phyloP scores from a whole-genome alignment of 805 yeast species.

The Cyberlindnera meyerae region DNA sequence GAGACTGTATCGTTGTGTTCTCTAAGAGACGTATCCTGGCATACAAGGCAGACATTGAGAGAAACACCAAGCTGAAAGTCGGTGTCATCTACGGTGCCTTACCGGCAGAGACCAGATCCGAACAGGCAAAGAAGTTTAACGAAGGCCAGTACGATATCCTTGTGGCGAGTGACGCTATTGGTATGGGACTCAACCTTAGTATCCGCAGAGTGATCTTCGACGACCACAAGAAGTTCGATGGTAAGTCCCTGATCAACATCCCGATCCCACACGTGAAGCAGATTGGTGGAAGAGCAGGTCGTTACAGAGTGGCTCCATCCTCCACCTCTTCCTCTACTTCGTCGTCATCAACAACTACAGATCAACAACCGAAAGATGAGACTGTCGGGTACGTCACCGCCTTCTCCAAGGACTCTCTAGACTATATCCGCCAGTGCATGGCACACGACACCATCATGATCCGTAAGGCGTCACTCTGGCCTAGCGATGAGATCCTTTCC shows the following conservation, averaged over 20 bases:
- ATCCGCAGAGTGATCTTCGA: conserved; percentile 79
- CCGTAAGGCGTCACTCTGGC: conserved; percentile 69
- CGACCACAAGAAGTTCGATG: conserved; percentile 65
- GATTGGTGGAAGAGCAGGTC: conserved; percentile 95
- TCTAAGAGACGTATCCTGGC: conserved; percentile 69
- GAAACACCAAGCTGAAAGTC: conserved; percentile 55
- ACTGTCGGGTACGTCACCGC: conserved; percentile 53
- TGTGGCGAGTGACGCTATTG: conserved; percentile 95
- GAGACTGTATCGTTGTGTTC: conserved; percentile 90
- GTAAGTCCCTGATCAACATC: conserved; percentile 42
- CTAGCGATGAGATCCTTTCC: conserved; percentile 67
- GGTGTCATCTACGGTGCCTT: conserved; percentile 93
- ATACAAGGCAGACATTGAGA: conserved; percentile 65
- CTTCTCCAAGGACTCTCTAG: conserved; percentile 38
- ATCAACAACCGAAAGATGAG: conserved; percentile 15
- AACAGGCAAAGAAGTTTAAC: conserved; percentile 78
- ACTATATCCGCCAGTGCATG: conserved; percentile 43
- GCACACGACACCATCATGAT: conserved; percentile 47
- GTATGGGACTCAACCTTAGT: conserved; percentile 91
- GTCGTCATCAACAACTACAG: neutral
- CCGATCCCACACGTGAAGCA: conserved; percentile 74
- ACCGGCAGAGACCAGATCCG: conserved; percentile 90
- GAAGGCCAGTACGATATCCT: conserved; percentile 74
- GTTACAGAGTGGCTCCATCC: conserved; percentile 46
- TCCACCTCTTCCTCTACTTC: conserved; percentile 6